Conservation (phyloP, 139 green algal genomes). For the Chlorella sp. region DNA sequence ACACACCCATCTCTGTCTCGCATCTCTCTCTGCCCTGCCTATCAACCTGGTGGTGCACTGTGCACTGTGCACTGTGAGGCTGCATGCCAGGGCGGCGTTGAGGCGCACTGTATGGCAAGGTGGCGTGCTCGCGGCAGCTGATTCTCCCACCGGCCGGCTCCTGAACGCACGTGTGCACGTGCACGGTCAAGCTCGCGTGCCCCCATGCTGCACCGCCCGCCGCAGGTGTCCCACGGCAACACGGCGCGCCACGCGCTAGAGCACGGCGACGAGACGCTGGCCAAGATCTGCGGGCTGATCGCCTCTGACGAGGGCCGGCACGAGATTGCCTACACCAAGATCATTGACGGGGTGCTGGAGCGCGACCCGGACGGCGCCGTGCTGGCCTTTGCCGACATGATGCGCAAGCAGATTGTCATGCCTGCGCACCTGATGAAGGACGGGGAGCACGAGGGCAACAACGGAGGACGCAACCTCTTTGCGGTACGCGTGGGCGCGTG, state of each 20-base stretch:
- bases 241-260: conserved; percentile 83
- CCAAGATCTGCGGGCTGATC: conserved; percentile 88
- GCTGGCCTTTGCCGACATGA: conserved; percentile 96
- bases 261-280: conserved; percentile 81
- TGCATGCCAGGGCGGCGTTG: background rate
- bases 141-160: too few relatives aligned
- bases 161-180: conserved; percentile 32
- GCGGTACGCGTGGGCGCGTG: conserved; percentile 18
- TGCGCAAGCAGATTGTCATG: conserved; percentile 99
- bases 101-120: background rate
- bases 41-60: background rate
- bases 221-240: conserved; percentile 89
- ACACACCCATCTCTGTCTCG: too few relatives aligned
- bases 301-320: conserved; percentile 93
- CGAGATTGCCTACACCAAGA: conserved; percentile 89
- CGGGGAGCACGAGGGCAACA: conserved; percentile 61
- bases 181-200: conserved; percentile 9
- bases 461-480: conserved; percentile 76
- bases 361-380: conserved; percentile 83
- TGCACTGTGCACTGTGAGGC: background rate
- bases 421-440: conserved; percentile 96
- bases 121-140: background rate
- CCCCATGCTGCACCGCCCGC: background rate
- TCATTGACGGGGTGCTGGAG: conserved; percentile 88
- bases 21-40: too few relatives aligned